These are phyloP conservation scores for Cystobasidiopsis lactophilus DNA, from an alignment of 768 basidiomycete species.

Conservation along the genomic window DNA sequence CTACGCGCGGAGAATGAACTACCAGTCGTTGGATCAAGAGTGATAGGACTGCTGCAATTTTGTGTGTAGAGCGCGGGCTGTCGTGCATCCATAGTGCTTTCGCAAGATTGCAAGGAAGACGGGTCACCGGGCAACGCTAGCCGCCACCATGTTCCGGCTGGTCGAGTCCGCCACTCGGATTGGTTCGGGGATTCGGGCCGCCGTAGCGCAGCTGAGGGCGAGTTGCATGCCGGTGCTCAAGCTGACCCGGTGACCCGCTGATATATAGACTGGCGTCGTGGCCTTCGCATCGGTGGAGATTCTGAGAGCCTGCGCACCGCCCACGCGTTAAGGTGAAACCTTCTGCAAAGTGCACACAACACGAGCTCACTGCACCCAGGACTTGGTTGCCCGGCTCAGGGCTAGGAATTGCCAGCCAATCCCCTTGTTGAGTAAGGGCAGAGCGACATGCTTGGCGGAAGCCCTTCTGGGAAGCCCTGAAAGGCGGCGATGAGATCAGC, in stretches of 20 bases:
- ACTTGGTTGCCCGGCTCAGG: background rate
- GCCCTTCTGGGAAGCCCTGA: conserved; percentile 11
- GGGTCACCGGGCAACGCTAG: no score
- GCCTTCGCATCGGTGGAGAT: conserved; percentile 10
- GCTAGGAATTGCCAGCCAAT: background rate
- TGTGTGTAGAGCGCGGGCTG: no score
- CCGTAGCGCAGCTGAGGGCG: conserved; percentile 9
- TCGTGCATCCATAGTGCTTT: no score
- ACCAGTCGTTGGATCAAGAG: conserved; percentile 10
- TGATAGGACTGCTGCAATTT: no score
- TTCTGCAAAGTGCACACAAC: background rate
- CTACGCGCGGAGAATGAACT: conserved; percentile 82
- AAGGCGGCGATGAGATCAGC: background rate
- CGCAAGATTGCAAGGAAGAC: no score
- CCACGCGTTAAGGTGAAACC: background rate
- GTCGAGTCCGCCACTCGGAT: conserved; percentile 19
- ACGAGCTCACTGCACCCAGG: background rate
- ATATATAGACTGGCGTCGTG: conserved; percentile 19
- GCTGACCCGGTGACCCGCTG: conserved; percentile 17
- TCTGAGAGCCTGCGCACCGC: conserved; percentile 15
- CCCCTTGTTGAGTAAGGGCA: conserved; percentile 12
- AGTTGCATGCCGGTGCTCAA: conserved; percentile 14
- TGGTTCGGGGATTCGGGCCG: conserved; percentile 19
- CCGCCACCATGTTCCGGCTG: conserved; percentile 3
- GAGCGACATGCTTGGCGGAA: conserved; percentile 8